Evolutionary conservation across 139 green algal genomes (phyloP), one percentile per base, ranked within the genome.

Genomic region (Chlorella sp.): DNA sequence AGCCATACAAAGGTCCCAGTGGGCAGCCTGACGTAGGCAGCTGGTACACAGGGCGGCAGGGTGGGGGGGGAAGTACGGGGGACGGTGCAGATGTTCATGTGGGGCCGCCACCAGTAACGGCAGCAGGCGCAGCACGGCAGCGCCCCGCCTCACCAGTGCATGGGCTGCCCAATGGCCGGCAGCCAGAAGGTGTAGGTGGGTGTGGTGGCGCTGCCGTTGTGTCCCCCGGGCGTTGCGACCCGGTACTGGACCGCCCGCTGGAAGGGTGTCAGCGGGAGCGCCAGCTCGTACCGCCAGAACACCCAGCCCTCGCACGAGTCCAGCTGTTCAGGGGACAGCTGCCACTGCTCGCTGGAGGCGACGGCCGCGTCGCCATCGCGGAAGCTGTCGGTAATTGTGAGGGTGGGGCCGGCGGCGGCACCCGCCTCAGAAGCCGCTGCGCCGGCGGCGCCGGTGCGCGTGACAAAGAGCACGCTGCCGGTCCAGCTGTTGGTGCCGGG

Each of bases 221-320:
- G 22, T 40, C 42, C 9, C 37, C 79, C 39, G 37, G 21, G 1
- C 60, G 34, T 34, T 0, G 60, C 24, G 18, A 66, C 12, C 39
- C 61, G 26, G 34, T 61, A 80, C 39, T 64, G 32, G 22, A 64
- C 68, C 0, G 68, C 32, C 37, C 71, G 68, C 68, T 88, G 84
- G 64, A 75, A 88, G 15, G 68, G 39, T 30, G 68, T 57, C 7
- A 94, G 66, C 32, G 85, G 48, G 18, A 95, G 64, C 48, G 77
- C 82, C 21, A 95, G 61, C 1, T 95, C 90, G 85, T 95, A 95
- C 39, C 93, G 71, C 93, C 93, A 95, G 88, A 95, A 64, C 28
- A 53, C 84, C 93, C 94, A 40, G 66, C 86, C 80, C 69, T 39
- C 22, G 0, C 3, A 28, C 3, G 30, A 3, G 32, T 61, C 53